Percentiles rank a stretch among this genome's conserved stretches.
phyloP scores from a whole-genome alignment of 805 yeast species.

The Yarrowia porcina region DNA sequence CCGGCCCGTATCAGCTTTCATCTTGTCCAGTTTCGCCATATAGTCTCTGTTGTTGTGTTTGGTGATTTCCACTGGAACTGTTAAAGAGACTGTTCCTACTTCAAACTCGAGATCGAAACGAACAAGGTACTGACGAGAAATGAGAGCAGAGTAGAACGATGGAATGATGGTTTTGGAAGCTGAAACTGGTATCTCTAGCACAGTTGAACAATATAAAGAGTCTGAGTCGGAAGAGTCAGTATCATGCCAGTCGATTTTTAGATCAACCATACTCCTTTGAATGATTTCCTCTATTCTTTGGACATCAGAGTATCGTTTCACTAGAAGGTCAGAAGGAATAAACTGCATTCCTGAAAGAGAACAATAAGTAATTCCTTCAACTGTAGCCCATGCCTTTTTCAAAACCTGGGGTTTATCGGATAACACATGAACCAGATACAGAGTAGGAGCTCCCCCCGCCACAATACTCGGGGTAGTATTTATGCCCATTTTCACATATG shows the following conservation, averaged over 20 bases:
- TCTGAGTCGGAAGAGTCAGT: constrained; percentile 4
- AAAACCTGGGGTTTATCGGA: constrained; percentile 1
- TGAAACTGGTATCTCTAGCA: not conserved
- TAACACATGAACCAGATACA: not conserved
- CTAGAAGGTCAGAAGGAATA: not conserved
- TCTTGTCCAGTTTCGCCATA: not conserved
- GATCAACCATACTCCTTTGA: constrained; percentile 3
- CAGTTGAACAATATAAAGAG: not conserved
- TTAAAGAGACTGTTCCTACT: not conserved
- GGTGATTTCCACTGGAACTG: constrained; percentile 9
- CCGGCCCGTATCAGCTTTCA: constrained; percentile 6
- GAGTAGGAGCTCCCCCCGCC: constrained; percentile 17
- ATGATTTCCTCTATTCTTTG: constrained; percentile 4
- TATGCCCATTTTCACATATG: not conserved
- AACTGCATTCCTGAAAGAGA: constrained; percentile 13
- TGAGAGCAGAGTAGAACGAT: constrained; percentile 3
- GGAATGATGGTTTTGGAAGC: not conserved
- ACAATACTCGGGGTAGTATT: constrained; percentile 11
- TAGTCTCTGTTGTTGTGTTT: constrained; percentile 20
- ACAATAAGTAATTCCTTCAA: constrained; percentile 4
- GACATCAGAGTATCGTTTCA: constrained; percentile 7
- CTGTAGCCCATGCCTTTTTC: constrained; percentile 6
- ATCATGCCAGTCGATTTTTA: not conserved
- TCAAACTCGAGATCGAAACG: constrained; percentile 12
- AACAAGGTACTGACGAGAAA: constrained; percentile 8